Base-by-base conservation (phyloP, 306 rosid genomes). In the Quercus alba region DNA sequence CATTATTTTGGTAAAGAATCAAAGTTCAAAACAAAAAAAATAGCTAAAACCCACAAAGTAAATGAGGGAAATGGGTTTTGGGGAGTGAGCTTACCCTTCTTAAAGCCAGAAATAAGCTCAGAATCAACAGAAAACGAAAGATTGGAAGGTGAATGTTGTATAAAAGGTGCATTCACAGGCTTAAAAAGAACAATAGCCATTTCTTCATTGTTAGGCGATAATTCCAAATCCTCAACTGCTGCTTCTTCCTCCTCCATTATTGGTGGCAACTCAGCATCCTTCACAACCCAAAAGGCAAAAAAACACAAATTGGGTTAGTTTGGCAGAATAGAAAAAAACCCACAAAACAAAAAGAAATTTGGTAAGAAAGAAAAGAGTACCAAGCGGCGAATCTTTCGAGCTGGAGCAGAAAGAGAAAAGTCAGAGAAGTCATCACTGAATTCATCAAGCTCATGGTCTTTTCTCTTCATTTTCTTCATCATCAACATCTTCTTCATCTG, bases 321-420 rank as follows among this genome's bases (percentile, higher is more conserved):
- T 5, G 33, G 21, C 9, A 56, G 21, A 8, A 4, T 1, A 25
- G 1, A 58, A 26, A 11, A 31, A 49, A 33, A 5, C 38, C 5
- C 1, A 28, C n/a, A 3, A 44, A 28, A 30, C n/a, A 4, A 7
- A 21, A 18, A 4, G 72, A 35, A 14, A 5, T 1, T 1, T 8
- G 57, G 4, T 8, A 3, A 4, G 17, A 28, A 70, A 41, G 21
- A 21, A 44, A 28, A 46, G 19, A 11, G 44, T 77, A 91, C 97
- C 81, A 95, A 88, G 73, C 99, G 97, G 77, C 99, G 99, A 85
- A 93, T 93, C 90, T 95, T 95, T 44, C 90, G 86, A 12, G 98
- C 91, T 0, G 97, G 94, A n/a, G 97, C 88, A 31, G 91, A 87
- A 1, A 95, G 87, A 55, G 98, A 87, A 86, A 95, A 86, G 63